Base-by-base conservation (phyloP, 305 asterid genomes). In the Rubia occidens region DNA sequence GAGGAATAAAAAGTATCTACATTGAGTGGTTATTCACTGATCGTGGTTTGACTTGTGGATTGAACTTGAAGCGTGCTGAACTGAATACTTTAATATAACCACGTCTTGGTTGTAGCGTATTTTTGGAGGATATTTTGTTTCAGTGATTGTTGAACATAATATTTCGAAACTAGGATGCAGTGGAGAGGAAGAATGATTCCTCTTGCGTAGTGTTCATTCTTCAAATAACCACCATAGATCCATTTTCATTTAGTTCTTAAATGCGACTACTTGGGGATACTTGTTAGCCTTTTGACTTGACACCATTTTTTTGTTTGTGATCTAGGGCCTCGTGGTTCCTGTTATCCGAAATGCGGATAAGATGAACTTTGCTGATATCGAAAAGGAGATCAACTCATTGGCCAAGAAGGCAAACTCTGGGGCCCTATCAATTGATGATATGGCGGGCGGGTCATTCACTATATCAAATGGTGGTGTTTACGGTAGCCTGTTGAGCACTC, bases 401-500 rank as follows among this genome's bases (percentile, higher is more conserved):
- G 97, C 96, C 21, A 91, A 91, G 82, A 94, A 85, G 88, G 96
- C 99, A 71, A 85, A 8, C 75, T 86, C 80, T 66, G 99, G 97
- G 75, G 85, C 94, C 4, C 84, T 94, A 73, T 94, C 99, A 49
- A 94, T 94, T 75, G 99, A 94, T 73, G 99, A 94, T 87, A 94
- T 91, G 99, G 97, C 97, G 37, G 99, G 99, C 37, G 99, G 97
- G 32, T 81, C 97, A 8, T 91, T 94, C 78, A 94, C 99, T 65
- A 94, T 94, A 69, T 94, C 97, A 40, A 94, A 94, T 66, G 99
- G 99, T 55, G 99, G 99, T 59, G 97, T 95, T 61, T 95, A 95
- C 79, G 99, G 99, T 77, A 95, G 99, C 82, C 96, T 91, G 76
- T 71, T 91, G 75, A 91, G 99, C 78, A 95, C 97, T 74, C 99